Conservation (phyloP, 2,329 filamentous ascomycete species). For the Paraphoma chrysanthemicola region DNA sequence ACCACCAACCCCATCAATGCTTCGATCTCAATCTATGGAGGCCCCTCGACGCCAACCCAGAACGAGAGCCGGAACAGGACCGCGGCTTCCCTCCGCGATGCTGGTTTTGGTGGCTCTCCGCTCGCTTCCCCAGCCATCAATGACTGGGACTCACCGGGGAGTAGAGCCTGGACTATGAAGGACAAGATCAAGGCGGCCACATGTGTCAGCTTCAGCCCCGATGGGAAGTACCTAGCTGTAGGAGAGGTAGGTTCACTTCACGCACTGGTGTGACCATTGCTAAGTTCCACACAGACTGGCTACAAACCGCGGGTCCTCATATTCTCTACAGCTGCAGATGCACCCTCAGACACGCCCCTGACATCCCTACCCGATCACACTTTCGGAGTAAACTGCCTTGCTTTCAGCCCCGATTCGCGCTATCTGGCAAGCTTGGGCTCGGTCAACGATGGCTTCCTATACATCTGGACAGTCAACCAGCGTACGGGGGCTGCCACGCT, state of each 20-base stretch:
- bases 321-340: slow-evolving; percentile 79
- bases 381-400: slow-evolving; percentile 85
- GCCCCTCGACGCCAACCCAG: slow-evolving; percentile 62
- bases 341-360: slow-evolving; percentile 79
- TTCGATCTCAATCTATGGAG: slow-evolving; percentile 59
- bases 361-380: slow-evolving; percentile 88
- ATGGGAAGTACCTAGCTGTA: slow-evolving; percentile 86
- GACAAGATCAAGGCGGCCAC: slow-evolving; percentile 95
- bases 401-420: slow-evolving; percentile 86
- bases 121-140: slow-evolving; percentile 54
- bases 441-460: slow-evolving; percentile 91
- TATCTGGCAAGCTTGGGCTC: slow-evolving; percentile 89
- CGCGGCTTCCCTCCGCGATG: slow-evolving; percentile 61
- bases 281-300: slow-evolving; percentile 66
- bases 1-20: slow-evolving; percentile 71
- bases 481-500: slow-evolving; percentile 80
- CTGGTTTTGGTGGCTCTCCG: slow-evolving; percentile 50
- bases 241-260: slow-evolving; percentile 69
- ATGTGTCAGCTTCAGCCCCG: slow-evolving; percentile 84
- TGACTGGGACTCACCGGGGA: slow-evolving; percentile 63
- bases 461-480: slow-evolving; percentile 87
- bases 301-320: slow-evolving; percentile 91
- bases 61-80: slow-evolving; percentile 64
- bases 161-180: slow-evolving; percentile 83
- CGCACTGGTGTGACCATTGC: too few species aligned